Percentiles rank a stretch among this genome's conserved stretches.
Conservation (phyloP, 2,329 filamentous ascomycete species). For the Fusarium dlaminii region DNA sequence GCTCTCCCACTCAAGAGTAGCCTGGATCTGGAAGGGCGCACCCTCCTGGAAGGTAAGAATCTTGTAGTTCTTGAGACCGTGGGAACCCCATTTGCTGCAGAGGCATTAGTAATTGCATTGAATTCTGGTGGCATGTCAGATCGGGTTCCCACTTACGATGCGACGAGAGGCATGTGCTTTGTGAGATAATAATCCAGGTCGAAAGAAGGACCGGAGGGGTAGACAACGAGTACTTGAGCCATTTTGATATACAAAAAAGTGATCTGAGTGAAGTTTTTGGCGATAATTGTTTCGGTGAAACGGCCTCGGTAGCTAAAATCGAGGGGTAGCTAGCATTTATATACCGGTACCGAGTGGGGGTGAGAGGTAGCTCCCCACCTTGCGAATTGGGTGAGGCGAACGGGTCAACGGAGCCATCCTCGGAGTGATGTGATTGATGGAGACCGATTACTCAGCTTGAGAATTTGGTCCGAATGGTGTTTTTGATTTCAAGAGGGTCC, state of each 20-base stretch:
- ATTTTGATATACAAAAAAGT: conserved; percentile 5
- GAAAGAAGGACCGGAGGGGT: conserved; percentile 40
- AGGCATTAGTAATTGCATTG: not conserved
- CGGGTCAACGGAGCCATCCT: conserved; percentile 19
- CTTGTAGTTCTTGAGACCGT: conserved; percentile 37
- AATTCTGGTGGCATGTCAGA: not conserved
- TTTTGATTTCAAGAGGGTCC: not conserved
- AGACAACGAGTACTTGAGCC: conserved; percentile 40
- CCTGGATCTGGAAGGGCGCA: conserved; percentile 38
- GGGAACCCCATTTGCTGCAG: conserved; percentile 29
- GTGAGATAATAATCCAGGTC: conserved; percentile 41
- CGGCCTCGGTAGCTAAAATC: not conserved
- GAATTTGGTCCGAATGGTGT: not conserved
- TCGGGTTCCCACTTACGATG: conserved; percentile 22
- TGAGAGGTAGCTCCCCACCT: conserved; percentile 13
- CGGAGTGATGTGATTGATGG: conserved; percentile 3
- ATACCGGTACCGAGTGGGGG: conserved; percentile 1
- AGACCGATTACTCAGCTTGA: conserved; percentile 6
- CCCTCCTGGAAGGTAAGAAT: conserved; percentile 31
- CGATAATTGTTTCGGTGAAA: not conserved
- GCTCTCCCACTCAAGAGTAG: conserved; percentile 35
- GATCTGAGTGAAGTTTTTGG: not conserved
- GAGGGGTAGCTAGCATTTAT: conserved; percentile 10
- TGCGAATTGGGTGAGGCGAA: not conserved
- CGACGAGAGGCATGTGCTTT: conserved; percentile 41